Conservation (phyloP, 2,329 filamentous ascomycete species). For the Claviceps purpurea region DNA sequence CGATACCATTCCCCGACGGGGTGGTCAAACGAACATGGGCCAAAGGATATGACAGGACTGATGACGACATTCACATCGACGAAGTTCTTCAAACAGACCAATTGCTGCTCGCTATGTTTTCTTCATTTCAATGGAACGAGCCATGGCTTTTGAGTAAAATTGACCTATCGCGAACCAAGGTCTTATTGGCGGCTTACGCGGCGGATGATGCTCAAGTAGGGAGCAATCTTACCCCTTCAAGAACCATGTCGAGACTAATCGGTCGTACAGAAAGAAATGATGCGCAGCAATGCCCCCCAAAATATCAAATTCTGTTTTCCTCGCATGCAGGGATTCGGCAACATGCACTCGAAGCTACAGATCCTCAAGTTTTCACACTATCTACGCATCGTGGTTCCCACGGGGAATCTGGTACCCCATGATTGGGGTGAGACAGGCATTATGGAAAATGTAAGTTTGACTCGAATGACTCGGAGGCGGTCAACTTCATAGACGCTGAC, state of each 20-base stretch:
- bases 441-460: slow-evolving; percentile 62
- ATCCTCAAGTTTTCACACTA: slow-evolving; percentile 65
- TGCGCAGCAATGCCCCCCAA: slow-evolving; percentile 34
- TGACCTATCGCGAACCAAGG: slow-evolving; percentile 42
- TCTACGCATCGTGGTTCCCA: slow-evolving; percentile 71
- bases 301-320: slow-evolving; percentile 67
- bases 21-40: slow-evolving; percentile 73
- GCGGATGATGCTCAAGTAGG: slow-evolving; percentile 37
- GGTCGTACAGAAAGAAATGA: slow-evolving; percentile 27
- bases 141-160: slow-evolving; percentile 68
- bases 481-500: background rate
- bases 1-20: slow-evolving; percentile 40
- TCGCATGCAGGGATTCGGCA: slow-evolving; percentile 57
- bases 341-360: slow-evolving; percentile 93
- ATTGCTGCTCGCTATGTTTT: slow-evolving; percentile 66
- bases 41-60: slow-evolving; percentile 42
- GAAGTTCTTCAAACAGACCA: slow-evolving; percentile 65
- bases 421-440: slow-evolving; percentile 81
- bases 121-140: slow-evolving; percentile 76
- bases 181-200: slow-evolving; percentile 48
- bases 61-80: slow-evolving; percentile 73
- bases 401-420: slow-evolving; percentile 70
- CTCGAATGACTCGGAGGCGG: background rate
- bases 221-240: background rate
- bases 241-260: background rate